Percentiles rank a stretch among this genome's conserved stretches.
Evolutionary conservation across 495 filamentous ascomycete species (phyloP).

Genomic region (Xanthoparmelia taractica): DNA sequence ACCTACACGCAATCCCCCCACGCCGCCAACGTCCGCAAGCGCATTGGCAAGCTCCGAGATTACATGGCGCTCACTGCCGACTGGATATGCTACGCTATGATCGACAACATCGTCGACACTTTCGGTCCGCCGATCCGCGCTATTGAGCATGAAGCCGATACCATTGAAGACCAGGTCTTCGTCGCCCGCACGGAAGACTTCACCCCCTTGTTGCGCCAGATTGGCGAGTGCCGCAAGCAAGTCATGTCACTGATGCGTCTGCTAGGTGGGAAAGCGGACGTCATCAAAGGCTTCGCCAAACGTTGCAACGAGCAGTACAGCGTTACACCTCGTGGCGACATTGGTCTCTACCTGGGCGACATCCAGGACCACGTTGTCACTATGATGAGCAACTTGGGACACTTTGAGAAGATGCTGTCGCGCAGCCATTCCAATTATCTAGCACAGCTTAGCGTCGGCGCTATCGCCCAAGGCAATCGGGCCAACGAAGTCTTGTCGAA

Average conservation of each 20-base stretch:
- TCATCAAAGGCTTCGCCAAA: slow-evolving; percentile 94
- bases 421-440: slow-evolving; percentile 95
- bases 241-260: slow-evolving; percentile 90
- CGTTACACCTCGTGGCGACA: slow-evolving; percentile 88
- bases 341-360: slow-evolving; percentile 90
- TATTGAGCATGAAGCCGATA: slow-evolving; percentile 80
- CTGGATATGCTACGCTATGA: slow-evolving; percentile 98
- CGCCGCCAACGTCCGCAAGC: slow-evolving; percentile 76
- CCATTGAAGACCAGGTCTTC: slow-evolving; percentile 91
- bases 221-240: slow-evolving; percentile 85
- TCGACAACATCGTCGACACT: slow-evolving; percentile 95
- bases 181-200: slow-evolving; percentile 84
- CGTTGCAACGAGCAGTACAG: slow-evolving; percentile 95
- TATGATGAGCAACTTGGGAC: slow-evolving; percentile 91
- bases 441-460: slow-evolving; percentile 87
- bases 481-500: slow-evolving; percentile 84
- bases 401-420: slow-evolving; percentile 96
- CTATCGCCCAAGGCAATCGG: slow-evolving; percentile 68
- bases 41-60: slow-evolving; percentile 87
- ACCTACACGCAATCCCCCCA: slow-evolving; percentile 80
- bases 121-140: slow-evolving; percentile 84
- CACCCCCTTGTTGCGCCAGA: slow-evolving; percentile 72
- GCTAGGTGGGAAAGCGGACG: slow-evolving; percentile 91
- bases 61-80: slow-evolving; percentile 88
- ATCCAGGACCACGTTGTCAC: slow-evolving; percentile 99